Conservation (phyloP, 805 yeast species). For the Cyberlindnera amylophila region DNA sequence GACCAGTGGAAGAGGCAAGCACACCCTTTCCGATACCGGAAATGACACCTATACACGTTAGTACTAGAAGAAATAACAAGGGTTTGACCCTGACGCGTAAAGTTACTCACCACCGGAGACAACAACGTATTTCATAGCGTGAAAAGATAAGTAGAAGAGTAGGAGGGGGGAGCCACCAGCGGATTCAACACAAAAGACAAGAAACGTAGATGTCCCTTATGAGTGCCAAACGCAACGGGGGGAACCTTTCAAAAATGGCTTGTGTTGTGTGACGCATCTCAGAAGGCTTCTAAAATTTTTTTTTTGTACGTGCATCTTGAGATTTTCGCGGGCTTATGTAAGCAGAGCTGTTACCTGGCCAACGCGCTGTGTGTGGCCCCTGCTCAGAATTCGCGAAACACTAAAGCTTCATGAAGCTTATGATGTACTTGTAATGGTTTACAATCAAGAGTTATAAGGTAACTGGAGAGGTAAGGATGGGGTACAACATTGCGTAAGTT, state of each 20-base stretch:
- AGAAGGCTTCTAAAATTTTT: neutral
- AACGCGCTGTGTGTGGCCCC: too few species aligned
- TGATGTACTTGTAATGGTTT: too few species aligned
- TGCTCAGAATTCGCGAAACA: too few species aligned
- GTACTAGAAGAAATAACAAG: neutral
- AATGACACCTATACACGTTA: constrained; percentile 51
- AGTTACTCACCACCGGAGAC: constrained; percentile 79
- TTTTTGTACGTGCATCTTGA: too few species aligned
- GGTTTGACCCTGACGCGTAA: constrained; percentile 4
- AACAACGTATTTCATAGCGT: constrained; percentile 91
- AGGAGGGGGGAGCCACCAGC: constrained; percentile 5
- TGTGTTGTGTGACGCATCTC: neutral
- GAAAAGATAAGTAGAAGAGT: neutral
- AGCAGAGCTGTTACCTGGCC: too few species aligned
- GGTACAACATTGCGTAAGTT: constrained; percentile 29
- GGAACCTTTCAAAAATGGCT: constrained; percentile 2
- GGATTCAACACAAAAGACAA: constrained; percentile 1
- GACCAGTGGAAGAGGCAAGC: constrained; percentile 94
- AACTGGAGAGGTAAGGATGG: too few species aligned
- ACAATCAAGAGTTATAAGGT: too few species aligned
- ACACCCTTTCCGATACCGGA: constrained; percentile 99
- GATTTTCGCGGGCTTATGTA: too few species aligned
- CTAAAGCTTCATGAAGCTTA: too few species aligned
- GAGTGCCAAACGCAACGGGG: constrained; percentile 18
- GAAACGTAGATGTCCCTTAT: neutral